Evolutionary conservation across 1,284 basidiomycete genomes (phyloP).

Genomic region (Ganoderma sinense): DNA sequence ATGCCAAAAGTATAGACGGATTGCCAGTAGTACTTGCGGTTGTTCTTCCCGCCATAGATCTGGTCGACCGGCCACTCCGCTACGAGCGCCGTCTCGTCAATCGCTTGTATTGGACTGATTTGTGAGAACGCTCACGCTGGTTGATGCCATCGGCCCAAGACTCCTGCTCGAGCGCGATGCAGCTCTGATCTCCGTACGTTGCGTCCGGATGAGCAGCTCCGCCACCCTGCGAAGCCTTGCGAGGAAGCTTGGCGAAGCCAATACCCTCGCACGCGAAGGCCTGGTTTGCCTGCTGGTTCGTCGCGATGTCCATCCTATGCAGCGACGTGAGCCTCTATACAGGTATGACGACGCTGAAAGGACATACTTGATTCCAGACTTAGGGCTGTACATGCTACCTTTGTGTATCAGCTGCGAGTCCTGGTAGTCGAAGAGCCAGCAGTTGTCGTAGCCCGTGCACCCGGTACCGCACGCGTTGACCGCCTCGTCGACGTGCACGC

Average conservation of each 20-base stretch:
- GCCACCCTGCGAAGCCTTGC: conserved; percentile 4
- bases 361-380: not conserved
- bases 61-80: conserved; percentile 5
- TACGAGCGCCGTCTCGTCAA: not conserved
- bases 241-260: not conserved
- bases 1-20: conserved; percentile 4
- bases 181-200: conserved; percentile 3
- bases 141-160: conserved; percentile 4
- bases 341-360: not conserved
- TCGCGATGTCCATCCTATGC: conserved; percentile 4
- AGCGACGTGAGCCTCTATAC: not conserved
- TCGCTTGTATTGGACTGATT: not conserved
- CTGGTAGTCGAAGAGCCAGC: conserved; percentile 5
- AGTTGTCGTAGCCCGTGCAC: conserved; percentile 4
- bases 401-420: not conserved
- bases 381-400: not conserved
- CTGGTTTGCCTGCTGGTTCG: conserved; percentile 7
- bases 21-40: conserved; percentile 3
- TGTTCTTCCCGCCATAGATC: conserved; percentile 2
- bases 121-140: not conserved
- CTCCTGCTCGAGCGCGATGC: conserved; percentile 4
- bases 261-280: not conserved
- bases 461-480: conserved; percentile 2
- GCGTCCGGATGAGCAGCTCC: conserved; percentile 1
- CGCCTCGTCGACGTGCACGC: not conserved